Base-by-base conservation (phyloP, 148 eudicot species). In the Fallopia convolvulus region DNA sequence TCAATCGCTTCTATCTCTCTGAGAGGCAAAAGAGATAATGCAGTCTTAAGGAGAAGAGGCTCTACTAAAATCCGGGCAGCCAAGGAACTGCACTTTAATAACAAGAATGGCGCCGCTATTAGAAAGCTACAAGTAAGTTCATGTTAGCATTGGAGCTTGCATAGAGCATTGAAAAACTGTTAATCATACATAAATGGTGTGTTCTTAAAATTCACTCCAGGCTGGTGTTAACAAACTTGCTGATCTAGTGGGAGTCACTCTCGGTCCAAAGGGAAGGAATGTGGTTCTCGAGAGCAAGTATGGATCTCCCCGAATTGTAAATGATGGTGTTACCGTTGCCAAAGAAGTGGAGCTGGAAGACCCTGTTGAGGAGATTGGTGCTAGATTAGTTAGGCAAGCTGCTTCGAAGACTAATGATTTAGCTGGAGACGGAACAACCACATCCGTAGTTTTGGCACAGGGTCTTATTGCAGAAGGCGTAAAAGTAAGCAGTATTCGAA, bases 391-490 rank as follows among this genome's bases (percentile, higher is more conserved):
- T 10, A 82, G 87, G 76, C 84, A 87, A 81, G 90, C 90, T 81
- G 90, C 90, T 79, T 87, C 90, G 2, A 87, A 83, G 76, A 87
- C 90, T 10, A 87, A 87, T 78, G 90, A 87, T 68, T 80, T 87
- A 77, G 90, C 90, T 23, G 88, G 90, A 60, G 90, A 87, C 77
- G 88, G 88, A 50, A 87, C 88, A 49, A 85, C 86, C 41, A 87
- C 88, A 63, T 85, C 90, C 39, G 88, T 85, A 55, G 88, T 87
- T 74, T 82, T 87, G 79, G 88, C 90, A 7, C 88, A 85, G 82
- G 90, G 88, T 49, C 65, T 88, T 75, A 89, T 89, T 75, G 85
- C 93, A n/a, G 93, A 89, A 84, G 93, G 93, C 63, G 90, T 89
- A 21, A 89, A 89, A 90, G 93, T 89, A 44, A 66, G 76, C 72